phyloP scores from a whole-genome alignment of 148 eudicot genomes.

The Dysphania ambrosioides region DNA sequence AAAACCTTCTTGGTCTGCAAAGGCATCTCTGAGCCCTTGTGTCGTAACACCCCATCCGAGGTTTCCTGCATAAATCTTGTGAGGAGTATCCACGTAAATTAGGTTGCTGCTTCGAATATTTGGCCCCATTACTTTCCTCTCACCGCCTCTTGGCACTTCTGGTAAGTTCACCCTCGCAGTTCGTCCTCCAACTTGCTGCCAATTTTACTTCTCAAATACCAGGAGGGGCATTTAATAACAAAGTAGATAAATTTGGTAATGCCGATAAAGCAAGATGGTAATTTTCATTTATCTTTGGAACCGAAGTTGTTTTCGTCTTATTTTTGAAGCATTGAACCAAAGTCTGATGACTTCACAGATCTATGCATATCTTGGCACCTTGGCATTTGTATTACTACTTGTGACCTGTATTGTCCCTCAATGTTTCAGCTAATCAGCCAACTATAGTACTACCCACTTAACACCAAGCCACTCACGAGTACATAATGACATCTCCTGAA shows the following conservation, averaged over 20 bases:
- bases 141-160: constrained; percentile 91
- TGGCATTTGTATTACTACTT: neutral
- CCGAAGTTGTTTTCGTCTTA: too few species aligned
- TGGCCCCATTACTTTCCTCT: constrained; percentile 63
- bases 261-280: neutral
- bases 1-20: constrained; percentile 59
- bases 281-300: too few species aligned
- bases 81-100: constrained; percentile 71
- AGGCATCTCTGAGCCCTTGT: constrained; percentile 62
- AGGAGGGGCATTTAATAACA: neutral
- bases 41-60: constrained; percentile 70
- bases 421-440: too few species aligned
- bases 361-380: neutral
- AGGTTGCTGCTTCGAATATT: constrained; percentile 47
- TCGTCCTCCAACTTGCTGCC: constrained; percentile 83
- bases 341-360: neutral
- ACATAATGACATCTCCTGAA: too few species aligned
- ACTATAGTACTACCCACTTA: too few species aligned
- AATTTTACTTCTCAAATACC: constrained; percentile 2
- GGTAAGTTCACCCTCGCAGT: constrained; percentile 90
- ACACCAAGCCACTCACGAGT: too few species aligned
- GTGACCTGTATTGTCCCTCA: neutral
- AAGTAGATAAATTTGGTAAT: neutral
- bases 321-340: too few species aligned
- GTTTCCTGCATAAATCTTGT: constrained; percentile 83